Evolutionary conservation across 2,329 filamentous ascomycete genomes (phyloP), one percentile per base, ranked within the genome.

Genomic region (Blastomyces gilchristii): DNA sequence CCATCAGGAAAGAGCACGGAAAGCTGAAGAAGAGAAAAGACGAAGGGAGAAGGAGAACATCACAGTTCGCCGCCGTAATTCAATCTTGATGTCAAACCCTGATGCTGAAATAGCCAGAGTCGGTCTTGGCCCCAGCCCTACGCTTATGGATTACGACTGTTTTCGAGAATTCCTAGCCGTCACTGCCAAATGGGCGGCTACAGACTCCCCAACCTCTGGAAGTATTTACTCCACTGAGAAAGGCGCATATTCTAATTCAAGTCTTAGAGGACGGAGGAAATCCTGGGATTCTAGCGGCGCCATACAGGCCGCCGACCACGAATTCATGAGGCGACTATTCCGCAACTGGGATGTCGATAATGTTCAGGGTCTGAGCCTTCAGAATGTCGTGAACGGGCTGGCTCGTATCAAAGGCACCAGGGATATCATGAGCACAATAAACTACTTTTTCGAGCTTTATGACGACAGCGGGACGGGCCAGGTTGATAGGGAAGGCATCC

Each of bases 341-440:
- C 83, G 83, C 65, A 88, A 89, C 65, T 99, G 94, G 94, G 91
- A 97, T 72, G 83, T 85, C 5, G 88, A 92, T 65, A 85, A 85
- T 61, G 86, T 83, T 39, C 87, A 87, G n/a, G 86, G 87, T 1
- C 77, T 99, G 66, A 95, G 87, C 22, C 78, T 99, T 59, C 91
- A 96, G 71, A 90, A 97, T 69, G 91, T 99, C 2, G 94, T 97
- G 5, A 88, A 88, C 22, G 94, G 94, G 0, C 80, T 99, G 56
- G 92, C 93, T 1, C 86, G 89, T 16, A 90, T 99, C 71, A 97
- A 96, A 74, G 93, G 94, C 9, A 91, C 89, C 62, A 87, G 88
- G 57, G 94, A 99, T 75, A 97, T 99, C 68, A 97, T 99, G 93
- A 90, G 90, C 39, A 94, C 90, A 64, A 97, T 99, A 71, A 94